Percentiles rank a stretch among this genome's conserved stretches.
Evolutionary conservation across 1,139 yeast genomes (phyloP).

Genomic region (Pichia kudriavzevii): DNA sequence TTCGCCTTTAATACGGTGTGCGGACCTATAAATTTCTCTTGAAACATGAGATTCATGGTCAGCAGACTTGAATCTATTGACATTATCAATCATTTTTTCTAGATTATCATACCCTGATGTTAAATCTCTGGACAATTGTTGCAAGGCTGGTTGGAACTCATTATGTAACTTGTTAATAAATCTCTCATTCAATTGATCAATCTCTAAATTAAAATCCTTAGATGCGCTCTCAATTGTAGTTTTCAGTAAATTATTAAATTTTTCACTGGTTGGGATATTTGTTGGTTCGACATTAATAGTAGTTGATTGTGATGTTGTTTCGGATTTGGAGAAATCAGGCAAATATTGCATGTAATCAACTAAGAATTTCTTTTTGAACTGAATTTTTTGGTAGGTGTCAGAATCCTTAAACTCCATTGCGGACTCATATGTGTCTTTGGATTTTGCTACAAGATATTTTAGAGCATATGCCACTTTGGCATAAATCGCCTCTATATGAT

Average conservation of each 20-base stretch:
- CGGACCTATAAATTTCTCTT: constrained; percentile 53
- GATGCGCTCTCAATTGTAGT: constrained; percentile 39
- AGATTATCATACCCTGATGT: constrained; percentile 40
- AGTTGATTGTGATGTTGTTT: constrained; percentile 1
- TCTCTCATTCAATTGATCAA: constrained; percentile 32
- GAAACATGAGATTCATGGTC: constrained; percentile 34
- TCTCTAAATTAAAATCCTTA: constrained; percentile 35
- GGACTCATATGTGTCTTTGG: constrained; percentile 14
- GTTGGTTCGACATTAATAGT: neutral
- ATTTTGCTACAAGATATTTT: constrained; percentile 10
- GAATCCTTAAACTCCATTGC: constrained; percentile 21
- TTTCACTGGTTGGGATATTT: constrained; percentile 27
- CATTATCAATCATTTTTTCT: constrained; percentile 38
- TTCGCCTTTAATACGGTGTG: constrained; percentile 28
- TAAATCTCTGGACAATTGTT: constrained; percentile 36
- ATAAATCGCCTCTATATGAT: no score
- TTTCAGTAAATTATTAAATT: constrained; percentile 33
- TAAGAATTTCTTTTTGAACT: constrained; percentile 26
- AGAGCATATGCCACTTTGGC: no score
- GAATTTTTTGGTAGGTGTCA: constrained; percentile 21
- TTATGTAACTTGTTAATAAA: constrained; percentile 33
- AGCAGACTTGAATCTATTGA: constrained; percentile 41
- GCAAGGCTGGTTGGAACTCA: constrained; percentile 35
- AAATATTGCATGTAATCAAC: constrained; percentile 6
- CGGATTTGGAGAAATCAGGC: constrained; percentile 4